Base-by-base conservation (phyloP, 805 yeast species). In the Candida palmyrensis region DNA sequence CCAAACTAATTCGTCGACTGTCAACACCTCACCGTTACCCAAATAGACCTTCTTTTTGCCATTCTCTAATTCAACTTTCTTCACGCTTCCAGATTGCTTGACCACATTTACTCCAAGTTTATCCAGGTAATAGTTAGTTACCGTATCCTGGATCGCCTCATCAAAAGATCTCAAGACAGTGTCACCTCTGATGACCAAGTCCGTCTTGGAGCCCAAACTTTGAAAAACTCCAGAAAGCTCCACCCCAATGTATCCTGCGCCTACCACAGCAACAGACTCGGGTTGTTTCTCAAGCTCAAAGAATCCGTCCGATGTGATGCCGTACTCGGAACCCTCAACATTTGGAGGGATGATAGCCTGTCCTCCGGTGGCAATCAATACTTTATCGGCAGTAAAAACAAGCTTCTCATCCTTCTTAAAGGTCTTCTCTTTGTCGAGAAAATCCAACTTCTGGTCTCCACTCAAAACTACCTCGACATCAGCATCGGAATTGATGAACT, bases 221-320 rank as follows among this genome's bases (percentile, higher is more conserved):
- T 84, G 73, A 77, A 92, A 90, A 28, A 92, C 88, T 42, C 98
- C 98, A 5, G 97, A 83, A 32, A 92, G 73, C 66, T 92, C 99
- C 30, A 88, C 82, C 37, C 96, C 97, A 55, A 92, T 92, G 65
- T 92, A 92, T 27, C 99, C 99, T 24, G 96, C 96, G 48, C 99
- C 99, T 9, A 92, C 96, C 40, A 92, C 72, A 2, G 94, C 97
- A 18, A 90, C 97, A 30, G 79, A 73, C 60, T 87, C 81, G 32
- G 99, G 98, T 62, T 89, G 97, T 30, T 63, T 52, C 39, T 74
- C 80, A 44, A 92, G 68, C 42, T 74, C 75, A 53, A 92, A 92
- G 57, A 92, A 92, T 0, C 96, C 96, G 57, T 92, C 95, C 14
- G 96, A 86, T 33, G 82, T 78, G 40, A 77, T 80, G 38, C 96